Base-by-base conservation (phyloP, 2,329 filamentous ascomycete species). In the Mollisia scopiformis region DNA sequence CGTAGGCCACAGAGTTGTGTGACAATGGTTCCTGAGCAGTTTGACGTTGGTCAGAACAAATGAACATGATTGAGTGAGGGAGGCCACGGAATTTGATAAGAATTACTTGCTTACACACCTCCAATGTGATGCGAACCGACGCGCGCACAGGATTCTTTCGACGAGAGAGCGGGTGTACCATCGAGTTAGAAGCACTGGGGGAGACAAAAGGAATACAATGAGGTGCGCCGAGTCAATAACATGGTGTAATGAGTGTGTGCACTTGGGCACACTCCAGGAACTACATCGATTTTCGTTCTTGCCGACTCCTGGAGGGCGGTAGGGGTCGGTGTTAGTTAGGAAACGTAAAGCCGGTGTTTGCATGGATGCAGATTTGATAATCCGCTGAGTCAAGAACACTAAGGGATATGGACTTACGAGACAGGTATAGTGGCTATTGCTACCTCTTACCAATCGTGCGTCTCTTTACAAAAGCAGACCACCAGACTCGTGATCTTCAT, bases 31-130 rank as follows among this genome's bases (percentile, higher is more conserved):
- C 55, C 58, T 65, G 51, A 47, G 50, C 50, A 54, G n/a, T 30
- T 54, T 39, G 54, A 62, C 50, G 53, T 60, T 52, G 53, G 52
- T 53, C 46, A 56, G 53, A 47, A 47, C 6, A 47, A 23, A 10
- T 31, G 10, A 41, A 47, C 47, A 7, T 39, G 37, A 37, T 50
- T 14, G 25, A 50, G 21, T 43, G 28, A 52, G 35, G 31, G 43
- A 25, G 37, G 25, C 21, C 25, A 30, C 31, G n/a, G 31, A 56
- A 21, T 43, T 43, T 41, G 50, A 59, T 57, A 57, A 28, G 53
- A 57, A 51, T 46, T 23, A 52, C 55, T 50, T 63, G 65, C 68
- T 69, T 66, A 69, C 68, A 64, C 62, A 54, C 53, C 61, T 63
- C 59, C 61, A 61, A 58, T 37, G 51, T n/a, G 56, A 35, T 59